Evolutionary conservation across 1,284 basidiomycete genomes (phyloP).

Genomic region (Trichosporon ovoides): DNA sequence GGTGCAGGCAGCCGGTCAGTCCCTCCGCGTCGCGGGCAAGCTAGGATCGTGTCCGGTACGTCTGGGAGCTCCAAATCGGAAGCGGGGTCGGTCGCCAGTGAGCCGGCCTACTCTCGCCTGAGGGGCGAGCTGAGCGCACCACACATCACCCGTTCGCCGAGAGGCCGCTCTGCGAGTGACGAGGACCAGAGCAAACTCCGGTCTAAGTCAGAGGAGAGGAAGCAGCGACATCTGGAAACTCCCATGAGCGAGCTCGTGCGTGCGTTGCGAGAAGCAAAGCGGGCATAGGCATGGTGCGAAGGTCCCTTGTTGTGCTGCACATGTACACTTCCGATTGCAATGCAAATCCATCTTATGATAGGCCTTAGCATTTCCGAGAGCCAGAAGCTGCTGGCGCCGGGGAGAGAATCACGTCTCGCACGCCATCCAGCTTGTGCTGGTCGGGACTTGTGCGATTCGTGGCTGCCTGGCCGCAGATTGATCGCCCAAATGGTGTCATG

Average conservation of each 20-base stretch:
- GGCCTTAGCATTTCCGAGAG: too few relatives aligned
- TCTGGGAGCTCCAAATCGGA: constrained; percentile 4
- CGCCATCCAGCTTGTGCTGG: too few relatives aligned
- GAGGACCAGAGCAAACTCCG: constrained; percentile 2
- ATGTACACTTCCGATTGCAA: neutral
- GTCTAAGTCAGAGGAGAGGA: neutral
- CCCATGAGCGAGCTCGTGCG: constrained; percentile 14
- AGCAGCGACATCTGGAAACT: neutral
- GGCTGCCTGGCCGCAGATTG: too few relatives aligned
- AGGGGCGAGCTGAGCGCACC: constrained; percentile 29
- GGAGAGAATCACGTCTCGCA: too few relatives aligned
- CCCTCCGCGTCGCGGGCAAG: neutral
- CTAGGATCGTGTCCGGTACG: neutral
- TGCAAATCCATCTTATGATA: too few relatives aligned
- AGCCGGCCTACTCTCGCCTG: constrained; percentile 39
- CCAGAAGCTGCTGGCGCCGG: too few relatives aligned
- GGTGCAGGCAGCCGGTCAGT: neutral
- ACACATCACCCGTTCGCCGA: neutral
- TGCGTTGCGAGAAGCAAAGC: constrained; percentile 8
- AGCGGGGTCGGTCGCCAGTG: constrained; percentile 25
- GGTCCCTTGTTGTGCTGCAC: neutral
- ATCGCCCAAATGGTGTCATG: too few relatives aligned
- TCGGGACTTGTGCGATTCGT: too few relatives aligned
- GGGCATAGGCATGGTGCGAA: neutral
- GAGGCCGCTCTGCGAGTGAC: constrained; percentile 6